These are phyloP conservation scores for Penicillium sp. DNA, from an alignment of 2,329 filamentous ascomycete species.

Conservation along the genomic window DNA sequence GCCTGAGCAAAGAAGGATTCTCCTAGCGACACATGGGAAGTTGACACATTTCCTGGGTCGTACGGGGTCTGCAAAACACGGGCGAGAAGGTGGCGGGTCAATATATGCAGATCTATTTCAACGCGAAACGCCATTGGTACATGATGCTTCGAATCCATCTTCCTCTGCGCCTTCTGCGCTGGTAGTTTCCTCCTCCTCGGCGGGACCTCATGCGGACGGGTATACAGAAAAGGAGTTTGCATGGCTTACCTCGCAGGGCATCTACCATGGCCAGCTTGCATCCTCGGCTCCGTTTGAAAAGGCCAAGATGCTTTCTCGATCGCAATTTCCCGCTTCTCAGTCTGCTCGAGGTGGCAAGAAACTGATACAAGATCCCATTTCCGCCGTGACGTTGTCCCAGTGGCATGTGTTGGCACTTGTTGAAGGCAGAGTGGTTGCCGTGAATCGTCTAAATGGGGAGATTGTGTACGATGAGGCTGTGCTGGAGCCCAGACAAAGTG, in stretches of 20 bases:
- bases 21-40: conserved; percentile 78
- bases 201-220: conserved; percentile 57
- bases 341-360: conserved; percentile 67
- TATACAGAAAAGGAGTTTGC: conserved; percentile 69
- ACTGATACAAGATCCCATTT: conserved; percentile 71
- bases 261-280: conserved; percentile 82
- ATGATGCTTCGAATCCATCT: conserved; percentile 70
- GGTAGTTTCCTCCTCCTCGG: conserved; percentile 76
- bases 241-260: conserved; percentile 85
- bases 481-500: conserved; percentile 75
- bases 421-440: conserved; percentile 79
- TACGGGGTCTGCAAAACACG: conserved; percentile 64
- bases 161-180: conserved; percentile 67
- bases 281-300: conserved; percentile 73
- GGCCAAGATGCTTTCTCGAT: conserved; percentile 74
- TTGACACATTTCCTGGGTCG: conserved; percentile 82
- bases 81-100: conserved; percentile 77
- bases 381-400: conserved; percentile 82
- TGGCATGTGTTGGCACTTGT: conserved; percentile 90
- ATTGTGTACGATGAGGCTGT: conserved; percentile 88
- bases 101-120: conserved; percentile 91
- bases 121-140: conserved; percentile 74
- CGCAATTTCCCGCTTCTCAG: conserved; percentile 73
- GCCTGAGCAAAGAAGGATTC: conserved; percentile 73
- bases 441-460: conserved; percentile 84